A percentile compares a stretch with the other conserved stretches of the same genome.
phyloP scores from a whole-genome alignment of 768 basidiomycete genomes.

The Boletus coccyginus region DNA sequence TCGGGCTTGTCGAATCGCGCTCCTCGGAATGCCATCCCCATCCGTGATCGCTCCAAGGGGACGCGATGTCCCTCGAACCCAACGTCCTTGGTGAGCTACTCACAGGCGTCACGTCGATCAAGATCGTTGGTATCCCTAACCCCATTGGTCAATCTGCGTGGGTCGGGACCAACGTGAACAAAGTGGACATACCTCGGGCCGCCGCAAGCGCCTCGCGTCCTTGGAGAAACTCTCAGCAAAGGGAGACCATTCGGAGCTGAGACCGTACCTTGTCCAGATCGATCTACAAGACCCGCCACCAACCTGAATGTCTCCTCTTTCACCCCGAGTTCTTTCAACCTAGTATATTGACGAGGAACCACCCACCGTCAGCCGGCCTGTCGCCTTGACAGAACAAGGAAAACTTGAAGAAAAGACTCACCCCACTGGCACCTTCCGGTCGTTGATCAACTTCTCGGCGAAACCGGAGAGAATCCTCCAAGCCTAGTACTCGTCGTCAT shows the following conservation, averaged over 20 bases:
- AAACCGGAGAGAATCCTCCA: constrained; percentile 51
- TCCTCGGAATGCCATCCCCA: not conserved
- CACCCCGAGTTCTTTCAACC: constrained; percentile 76
- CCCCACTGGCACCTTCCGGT: constrained; percentile 78
- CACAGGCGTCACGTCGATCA: constrained; percentile 44
- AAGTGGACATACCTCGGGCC: constrained; percentile 30
- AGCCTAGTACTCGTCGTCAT: constrained; percentile 66
- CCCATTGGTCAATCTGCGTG: not conserved
- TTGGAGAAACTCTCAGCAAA: constrained; percentile 64
- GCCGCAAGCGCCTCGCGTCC: constrained; percentile 32
- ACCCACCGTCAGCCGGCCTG: not conserved
- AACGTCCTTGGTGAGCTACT: constrained; percentile 35
- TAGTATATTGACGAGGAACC: constrained; percentile 26
- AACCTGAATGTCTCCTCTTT: constrained; percentile 74
- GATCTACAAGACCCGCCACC: constrained; percentile 79
- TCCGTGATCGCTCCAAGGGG: constrained; percentile 22
- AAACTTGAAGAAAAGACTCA: constrained; percentile 44
- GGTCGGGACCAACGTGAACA: not conserved
- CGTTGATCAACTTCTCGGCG: constrained; percentile 71
- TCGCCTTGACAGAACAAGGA: not conserved
- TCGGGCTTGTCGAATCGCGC: constrained; percentile 3
- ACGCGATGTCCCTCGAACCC: constrained; percentile 56
- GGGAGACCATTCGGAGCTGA: constrained; percentile 70
- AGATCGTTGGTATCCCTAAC: constrained; percentile 66
- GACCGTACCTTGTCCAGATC: constrained; percentile 86